These are phyloP conservation scores for Irpex sp. DNA, from an alignment of 1,284 basidiomycete genomes.

Conservation along the genomic window DNA sequence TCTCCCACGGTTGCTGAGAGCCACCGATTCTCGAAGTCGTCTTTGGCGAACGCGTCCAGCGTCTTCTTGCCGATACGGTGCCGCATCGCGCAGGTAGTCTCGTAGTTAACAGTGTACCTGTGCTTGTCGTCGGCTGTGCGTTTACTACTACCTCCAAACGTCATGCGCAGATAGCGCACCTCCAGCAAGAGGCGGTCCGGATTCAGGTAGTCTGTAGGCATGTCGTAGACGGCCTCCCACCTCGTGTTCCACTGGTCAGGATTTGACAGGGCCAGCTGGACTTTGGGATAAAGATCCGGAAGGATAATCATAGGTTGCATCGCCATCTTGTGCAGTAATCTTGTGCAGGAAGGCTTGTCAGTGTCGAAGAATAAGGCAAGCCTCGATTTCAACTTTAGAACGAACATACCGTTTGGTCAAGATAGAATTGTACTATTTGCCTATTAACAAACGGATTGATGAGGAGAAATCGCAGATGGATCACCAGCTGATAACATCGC, in stretches of 20 bases:
- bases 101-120: neutral
- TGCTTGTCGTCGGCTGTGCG: neutral
- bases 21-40: neutral
- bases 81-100: neutral
- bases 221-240: neutral
- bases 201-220: neutral
- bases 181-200: neutral
- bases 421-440: too few species aligned
- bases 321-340: too few species aligned
- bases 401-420: too few species aligned
- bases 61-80: neutral
- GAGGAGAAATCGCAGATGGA: too few species aligned
- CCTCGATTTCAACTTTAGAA: too few species aligned
- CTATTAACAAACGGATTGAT: too few species aligned
- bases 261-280: neutral
- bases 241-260: neutral
- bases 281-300: too few species aligned
- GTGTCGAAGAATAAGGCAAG: too few species aligned
- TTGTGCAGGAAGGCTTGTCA: too few species aligned
- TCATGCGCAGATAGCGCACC: neutral
- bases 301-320: too few species aligned
- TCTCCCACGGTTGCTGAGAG: neutral
- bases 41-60: neutral
- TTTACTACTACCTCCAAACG: neutral
- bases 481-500: too few species aligned